Evolutionary conservation across 2,329 filamentous ascomycete genomes (phyloP).

Genomic region (Ophiostoma fasciatum): DNA sequence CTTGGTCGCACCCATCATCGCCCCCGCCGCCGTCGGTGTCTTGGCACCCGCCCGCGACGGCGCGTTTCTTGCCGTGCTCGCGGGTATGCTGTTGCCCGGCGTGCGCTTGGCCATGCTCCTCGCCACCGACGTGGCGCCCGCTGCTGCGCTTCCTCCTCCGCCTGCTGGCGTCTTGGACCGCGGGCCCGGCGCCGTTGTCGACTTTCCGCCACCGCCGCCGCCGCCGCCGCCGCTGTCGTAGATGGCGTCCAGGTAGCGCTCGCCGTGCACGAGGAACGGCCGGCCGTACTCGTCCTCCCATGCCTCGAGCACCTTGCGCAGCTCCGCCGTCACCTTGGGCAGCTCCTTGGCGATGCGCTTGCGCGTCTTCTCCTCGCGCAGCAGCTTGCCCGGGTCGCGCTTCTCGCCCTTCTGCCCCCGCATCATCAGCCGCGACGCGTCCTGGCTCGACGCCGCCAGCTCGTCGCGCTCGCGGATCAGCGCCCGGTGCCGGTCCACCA

Average conservation of each 20-base stretch:
- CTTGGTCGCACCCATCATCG: slow-evolving; percentile 16
- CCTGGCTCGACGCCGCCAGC: slow-evolving; percentile 78
- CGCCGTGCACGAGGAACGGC: slow-evolving; percentile 84
- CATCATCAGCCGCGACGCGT: slow-evolving; percentile 83
- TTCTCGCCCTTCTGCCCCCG: slow-evolving; percentile 87
- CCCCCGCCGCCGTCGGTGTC: slow-evolving; percentile 35
- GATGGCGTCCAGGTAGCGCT: slow-evolving; percentile 79
- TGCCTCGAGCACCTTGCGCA: slow-evolving; percentile 63
- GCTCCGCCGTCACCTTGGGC: slow-evolving; percentile 76
- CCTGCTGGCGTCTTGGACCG: slow-evolving; percentile 60
- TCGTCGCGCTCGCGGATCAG: slow-evolving; percentile 79
- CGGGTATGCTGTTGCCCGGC: slow-evolving; percentile 10
- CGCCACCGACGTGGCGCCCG: slow-evolving; percentile 11
- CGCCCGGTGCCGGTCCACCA: slow-evolving; percentile 71
- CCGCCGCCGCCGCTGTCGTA: slow-evolving; percentile 32
- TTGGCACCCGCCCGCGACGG: slow-evolving; percentile 31
- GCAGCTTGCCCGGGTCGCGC: slow-evolving; percentile 82
- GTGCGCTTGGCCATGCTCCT: slow-evolving; percentile 8
- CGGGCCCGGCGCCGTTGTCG: slow-evolving; percentile 34
- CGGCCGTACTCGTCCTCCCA: slow-evolving; percentile 94
- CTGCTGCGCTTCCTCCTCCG: slow-evolving; percentile 33
- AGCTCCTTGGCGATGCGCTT: slow-evolving; percentile 95
- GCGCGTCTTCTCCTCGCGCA: slow-evolving; percentile 96
- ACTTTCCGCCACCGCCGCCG: slow-evolving; percentile 15
- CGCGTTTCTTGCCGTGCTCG: slow-evolving; percentile 6